Evolutionary conservation across 2,329 filamentous ascomycete species (phyloP), one percentile per base, ranked within the genome.

Genomic region (Pseudogymnoascus sp.): DNA sequence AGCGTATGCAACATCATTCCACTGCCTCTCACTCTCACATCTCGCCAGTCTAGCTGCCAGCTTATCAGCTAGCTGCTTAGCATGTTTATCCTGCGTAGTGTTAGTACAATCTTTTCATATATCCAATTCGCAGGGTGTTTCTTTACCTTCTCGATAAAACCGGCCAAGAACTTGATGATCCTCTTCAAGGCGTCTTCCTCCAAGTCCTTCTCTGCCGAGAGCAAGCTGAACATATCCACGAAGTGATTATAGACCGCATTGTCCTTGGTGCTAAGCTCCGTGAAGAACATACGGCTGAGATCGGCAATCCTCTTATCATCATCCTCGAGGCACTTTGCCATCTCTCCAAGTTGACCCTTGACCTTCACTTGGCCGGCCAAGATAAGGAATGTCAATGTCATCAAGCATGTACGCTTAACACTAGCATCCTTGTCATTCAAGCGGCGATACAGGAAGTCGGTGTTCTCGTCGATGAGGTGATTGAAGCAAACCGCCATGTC

Each of bases 401-500:
- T 99, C 21, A 99, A 82, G 75, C 94, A 99, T 0, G 95, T 99
- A 10, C 94, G 87, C 80, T 97, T 99, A 65, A 99, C 94, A 2
- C 89, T 93, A 21, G 86, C 84, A 69, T 97, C 92, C 14, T 84
- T 80, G 71, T 99, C 95, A 14, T 94, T 95, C 6, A 99, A 83
- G 16, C 95, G 87, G 19, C 94, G 88, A 76, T 99, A 99, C 43
- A 99, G 77, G 79, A 97, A 99, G 73, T 99, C 94, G 0, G 94
- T 99, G 75, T 99, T 97, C 77, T 99, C 95, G 72, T 99, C 95
- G 69, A 99, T 97, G 59, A 99, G 84, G 72, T 99, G 94, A 72
- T 99, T 99, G 82, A 99, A 99, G 82, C 92, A 97, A 21, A 99
- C 94, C 0, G 95, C 95, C 94, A 99, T 99, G 73, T 99, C 94